Evolutionary conservation across 768 basidiomycete species (phyloP).

Genomic region (Lactarius trivialis): DNA sequence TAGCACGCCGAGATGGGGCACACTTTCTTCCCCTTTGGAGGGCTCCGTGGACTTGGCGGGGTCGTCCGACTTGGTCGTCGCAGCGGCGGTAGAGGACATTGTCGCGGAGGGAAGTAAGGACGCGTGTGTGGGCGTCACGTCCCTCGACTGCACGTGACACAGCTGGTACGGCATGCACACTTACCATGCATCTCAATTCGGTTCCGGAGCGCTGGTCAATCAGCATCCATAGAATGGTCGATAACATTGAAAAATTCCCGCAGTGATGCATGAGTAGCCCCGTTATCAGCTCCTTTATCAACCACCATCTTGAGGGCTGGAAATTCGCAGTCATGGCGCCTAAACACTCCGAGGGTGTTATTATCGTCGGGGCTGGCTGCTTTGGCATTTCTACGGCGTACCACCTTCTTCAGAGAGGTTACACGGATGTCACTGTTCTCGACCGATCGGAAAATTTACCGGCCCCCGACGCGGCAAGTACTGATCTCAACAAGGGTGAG

Average conservation of each 20-base stretch:
- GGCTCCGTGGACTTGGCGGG: conserved; percentile 24
- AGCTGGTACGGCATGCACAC: no score
- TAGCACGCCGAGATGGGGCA: conserved; percentile 73
- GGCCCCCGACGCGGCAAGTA: conserved; percentile 74
- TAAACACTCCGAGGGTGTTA: conserved; percentile 32
- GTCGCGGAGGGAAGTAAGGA: not conserved
- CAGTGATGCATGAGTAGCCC: no score
- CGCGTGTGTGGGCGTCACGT: not conserved
- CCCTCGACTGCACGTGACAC: not conserved
- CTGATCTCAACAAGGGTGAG: conserved; percentile 43
- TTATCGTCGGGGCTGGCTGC: conserved; percentile 77
- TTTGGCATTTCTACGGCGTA: conserved; percentile 86
- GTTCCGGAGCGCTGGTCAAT: no score
- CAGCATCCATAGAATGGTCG: no score
- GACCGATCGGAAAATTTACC: conserved; percentile 67
- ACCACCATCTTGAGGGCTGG: no score
- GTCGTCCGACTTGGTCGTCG: conserved; percentile 27
- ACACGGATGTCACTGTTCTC: conserved; percentile 62
- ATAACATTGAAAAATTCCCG: no score
- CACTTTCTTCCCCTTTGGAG: conserved; percentile 18
- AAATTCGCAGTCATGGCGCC: not conserved
- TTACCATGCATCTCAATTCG: no score
- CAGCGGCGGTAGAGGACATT: conserved; percentile 28
- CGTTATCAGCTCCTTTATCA: not conserved
- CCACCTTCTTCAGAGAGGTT: conserved; percentile 66